Percentiles rank a stretch among this genome's conserved stretches.
Evolutionary conservation across 1,284 basidiomycete species (phyloP).

Genomic region (Ceratobasidium sp.): DNA sequence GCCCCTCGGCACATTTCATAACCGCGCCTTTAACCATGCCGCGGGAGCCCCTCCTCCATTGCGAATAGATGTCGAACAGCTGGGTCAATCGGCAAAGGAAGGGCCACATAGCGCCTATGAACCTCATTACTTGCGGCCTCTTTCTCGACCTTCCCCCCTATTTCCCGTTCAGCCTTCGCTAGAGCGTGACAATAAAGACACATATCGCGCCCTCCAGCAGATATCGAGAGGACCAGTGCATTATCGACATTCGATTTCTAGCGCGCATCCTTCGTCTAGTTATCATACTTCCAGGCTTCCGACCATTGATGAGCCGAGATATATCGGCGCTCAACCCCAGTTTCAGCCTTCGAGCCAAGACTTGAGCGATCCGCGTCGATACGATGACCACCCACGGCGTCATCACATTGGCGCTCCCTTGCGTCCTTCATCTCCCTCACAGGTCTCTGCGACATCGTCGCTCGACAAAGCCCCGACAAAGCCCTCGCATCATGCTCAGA

Average conservation of each 20-base stretch:
- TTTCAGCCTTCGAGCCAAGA: conserved; percentile 19
- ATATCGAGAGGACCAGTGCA: neutral
- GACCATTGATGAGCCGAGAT: conserved; percentile 17
- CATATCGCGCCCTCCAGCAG: neutral
- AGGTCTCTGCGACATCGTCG: conserved; percentile 1
- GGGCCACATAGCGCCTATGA: conserved; percentile 1
- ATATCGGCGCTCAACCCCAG: neutral
- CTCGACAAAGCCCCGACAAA: neutral
- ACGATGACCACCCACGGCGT: neutral
- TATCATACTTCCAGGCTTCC: conserved; percentile 22
- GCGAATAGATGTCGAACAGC: neutral
- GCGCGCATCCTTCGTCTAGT: conserved; percentile 3
- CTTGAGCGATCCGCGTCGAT: neutral
- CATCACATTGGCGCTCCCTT: conserved; percentile 1
- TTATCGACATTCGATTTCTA: conserved; percentile 15
- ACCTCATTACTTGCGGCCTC: neutral
- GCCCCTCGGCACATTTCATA: neutral
- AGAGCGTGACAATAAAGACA: neutral
- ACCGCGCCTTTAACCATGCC: neutral
- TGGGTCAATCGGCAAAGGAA: neutral
- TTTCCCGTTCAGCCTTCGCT: neutral
- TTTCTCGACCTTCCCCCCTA: neutral
- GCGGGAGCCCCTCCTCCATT: neutral
- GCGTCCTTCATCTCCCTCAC: neutral
- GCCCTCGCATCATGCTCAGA: neutral